Base-by-base conservation (phyloP, 352 stramenopile genomes). In the Peronospora farinosa region DNA sequence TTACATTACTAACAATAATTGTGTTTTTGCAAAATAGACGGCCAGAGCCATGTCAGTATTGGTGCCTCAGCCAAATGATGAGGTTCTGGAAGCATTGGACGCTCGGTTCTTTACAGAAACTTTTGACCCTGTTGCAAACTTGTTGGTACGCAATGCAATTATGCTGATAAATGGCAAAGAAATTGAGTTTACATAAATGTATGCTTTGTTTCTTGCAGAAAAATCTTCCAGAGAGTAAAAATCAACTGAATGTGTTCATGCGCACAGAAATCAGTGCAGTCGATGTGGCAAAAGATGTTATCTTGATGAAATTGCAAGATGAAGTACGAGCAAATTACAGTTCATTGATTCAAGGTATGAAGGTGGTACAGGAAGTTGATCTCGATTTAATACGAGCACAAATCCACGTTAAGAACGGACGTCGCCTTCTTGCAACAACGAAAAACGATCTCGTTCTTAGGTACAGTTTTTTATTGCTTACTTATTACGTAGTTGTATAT, bases 351-450 rank as follows among this genome's bases (percentile, higher is more conserved):
- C 67, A 92, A 55, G 84, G 84, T 13, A 90, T 94, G 78, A 91
- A 86, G 33, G 77, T 88, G 21, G 84, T 94, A 37, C 79, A 94
- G 37, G 82, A 94, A 28, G 84, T 94, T 17, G 84, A 94, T 57
- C 54, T 94, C 15, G 81, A 94, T 51, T 64, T 94, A 25, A 70
- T 90, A 40, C 72, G 78, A 32, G 82, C 84, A 16, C 78, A 92
- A 48, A 92, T 94, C 33, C 84, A 94, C 47, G 84, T 94, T 36
- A 94, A 92, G 21, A 94, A 94, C 23, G 84, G 79, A 8, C 69
- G 84, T 1, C 73, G 81, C 7, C 57, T 92, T 35, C 68, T 94
- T 35, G 56, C 72, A 30, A 84, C 69, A 7, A 69, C 74, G 10
- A 92, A 88, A 48, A 71, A 80, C 10, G 79, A 94, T 39, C 59